phyloP scores from a whole-genome alignment of 2,329 filamentous ascomycete species.

The Pseudophaeomoniella oleicola region DNA sequence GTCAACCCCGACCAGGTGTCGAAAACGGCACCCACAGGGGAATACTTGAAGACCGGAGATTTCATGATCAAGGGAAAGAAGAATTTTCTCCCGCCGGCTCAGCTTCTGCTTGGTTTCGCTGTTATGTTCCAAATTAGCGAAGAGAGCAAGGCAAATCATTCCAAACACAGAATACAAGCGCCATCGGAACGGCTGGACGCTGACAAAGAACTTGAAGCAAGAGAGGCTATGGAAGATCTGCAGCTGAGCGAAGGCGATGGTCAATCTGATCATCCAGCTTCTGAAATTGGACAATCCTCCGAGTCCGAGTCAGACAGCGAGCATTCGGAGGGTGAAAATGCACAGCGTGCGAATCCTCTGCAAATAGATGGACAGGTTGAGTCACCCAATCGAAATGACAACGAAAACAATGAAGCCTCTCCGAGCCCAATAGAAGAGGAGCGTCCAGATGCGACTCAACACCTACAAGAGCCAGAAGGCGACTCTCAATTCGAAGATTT shows the following conservation, averaged over 20 bases:
- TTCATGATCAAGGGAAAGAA: conserved; percentile 79
- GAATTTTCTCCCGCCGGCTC: conserved; percentile 78
- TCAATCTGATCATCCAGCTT: conserved; percentile 9
- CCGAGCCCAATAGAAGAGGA: conserved; percentile 13
- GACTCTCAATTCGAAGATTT: neutral
- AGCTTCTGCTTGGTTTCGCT: conserved; percentile 74
- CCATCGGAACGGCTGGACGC: conserved; percentile 9
- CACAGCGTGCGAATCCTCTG: conserved; percentile 6
- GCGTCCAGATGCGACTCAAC: neutral
- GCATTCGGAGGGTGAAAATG: conserved; percentile 11
- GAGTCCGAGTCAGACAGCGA: conserved; percentile 18
- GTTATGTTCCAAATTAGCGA: conserved; percentile 81
- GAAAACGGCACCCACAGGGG: conserved; percentile 66
- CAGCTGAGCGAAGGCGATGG: conserved; percentile 11
- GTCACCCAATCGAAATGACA: conserved; percentile 8
- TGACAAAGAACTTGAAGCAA: conserved; percentile 10
- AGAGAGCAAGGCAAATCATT: conserved; percentile 67
- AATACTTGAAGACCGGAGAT: conserved; percentile 61
- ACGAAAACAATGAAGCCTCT: neutral
- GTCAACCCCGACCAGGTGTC: conserved; percentile 79
- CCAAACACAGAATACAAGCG: conserved; percentile 52
- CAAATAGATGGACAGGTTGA: conserved; percentile 5
- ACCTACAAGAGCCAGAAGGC: neutral
- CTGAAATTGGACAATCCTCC: conserved; percentile 3
- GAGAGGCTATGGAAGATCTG: conserved; percentile 8